Base-by-base conservation (phyloP, 2,329 filamentous ascomycete genomes). In the Clonostachys solani region DNA sequence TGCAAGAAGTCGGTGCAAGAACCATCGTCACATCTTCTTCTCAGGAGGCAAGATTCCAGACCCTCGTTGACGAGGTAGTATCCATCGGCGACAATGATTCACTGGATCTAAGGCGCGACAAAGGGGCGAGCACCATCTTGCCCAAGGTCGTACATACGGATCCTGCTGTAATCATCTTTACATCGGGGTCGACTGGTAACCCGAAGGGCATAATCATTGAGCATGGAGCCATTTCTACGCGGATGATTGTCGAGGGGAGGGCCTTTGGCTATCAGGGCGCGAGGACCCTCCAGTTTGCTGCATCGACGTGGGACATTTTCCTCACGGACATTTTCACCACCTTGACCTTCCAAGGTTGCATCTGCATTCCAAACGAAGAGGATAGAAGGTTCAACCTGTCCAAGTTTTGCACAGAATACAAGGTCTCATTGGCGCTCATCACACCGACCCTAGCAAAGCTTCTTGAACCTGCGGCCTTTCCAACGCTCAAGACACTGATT, bases 361-460 rank as follows among this genome's bases (percentile, higher is more conserved):
- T 79, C n/a, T 78, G 75, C 54, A 74, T 80, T 7, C 75, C 77
- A 1, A 78, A 76, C 0, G 77, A 81, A 19, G 68, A 73, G 37
- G 72, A 76, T 45, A 68, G 77, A 6, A 15, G 13, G 15, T 17
- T 15, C 15, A 38, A 17, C 36, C 13, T 17, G 36, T 15, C 36
- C 36, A 17, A 38, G 15, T 38, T 38, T 17, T 15, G 13, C 13
- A 38, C 15, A 15, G 15, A 38, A 6, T 38, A 15, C 16, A 15
- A 10, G 13, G 36, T 38, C 15, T 15, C 13, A 3, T 15, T 17
- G 36, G 36, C 36, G 16, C 16, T 38, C 6, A 15, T 38, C 36
- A 38, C 36, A 6, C 36, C 36, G 13, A 15, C 36, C 16, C 16
- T 38, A 6, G 15, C 16, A 15, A 15, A 17, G 10, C 13, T 17